Base-by-base conservation (phyloP, 2,329 filamentous ascomycete species). In the Gnomoniopsis sp. region DNA sequence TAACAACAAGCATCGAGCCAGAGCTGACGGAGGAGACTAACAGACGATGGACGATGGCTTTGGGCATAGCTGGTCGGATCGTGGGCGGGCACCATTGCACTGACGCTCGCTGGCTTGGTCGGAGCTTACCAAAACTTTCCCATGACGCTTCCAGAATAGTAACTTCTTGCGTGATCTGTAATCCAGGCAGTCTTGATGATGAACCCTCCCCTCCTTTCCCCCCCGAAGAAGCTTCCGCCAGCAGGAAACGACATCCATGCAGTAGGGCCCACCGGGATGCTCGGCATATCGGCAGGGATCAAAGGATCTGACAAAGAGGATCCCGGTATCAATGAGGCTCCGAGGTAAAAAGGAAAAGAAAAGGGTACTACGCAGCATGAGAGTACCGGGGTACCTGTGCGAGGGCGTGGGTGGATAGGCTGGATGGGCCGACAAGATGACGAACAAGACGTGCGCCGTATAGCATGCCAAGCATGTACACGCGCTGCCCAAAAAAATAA, bases 101-200 rank as follows among this genome's bases (percentile, higher is more conserved):
- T 48, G 33, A 53, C 38, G 22, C 51, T 30, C 2, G 43, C 38
- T n/a, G 53, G 19, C n/a, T 23, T n/a, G 53, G 19, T 11, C 17
- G 49, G 33, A 30, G 26, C 26, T 30, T 30, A 8, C 17, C 26
- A 15, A 21, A 47, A 23, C n/a, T 22, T 11, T 30, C 43, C 11
- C 15, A 49, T 8, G 54, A 55, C 44, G 49, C 52, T 54, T 59
- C 34, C 38, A 54, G 49, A 54, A 49, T 55, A 55, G 52, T 14
- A 19, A 33, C 22, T 36, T 59, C 57, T 59, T 59, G 57, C 57
- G 57, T 59, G 57, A 55, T 55, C 15, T 3, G 49, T 22, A 17
- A n/a, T n/a, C n/a, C n/a, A n/a, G n/a, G n/a, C n/a, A n/a, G n/a
- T n/a, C n/a, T n/a, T n/a, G n/a, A n/a, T n/a, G n/a, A n/a, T n/a